Conservation (phyloP, 2,329 filamentous ascomycete genomes). For the Scopulariopsis brevicaulis region DNA sequence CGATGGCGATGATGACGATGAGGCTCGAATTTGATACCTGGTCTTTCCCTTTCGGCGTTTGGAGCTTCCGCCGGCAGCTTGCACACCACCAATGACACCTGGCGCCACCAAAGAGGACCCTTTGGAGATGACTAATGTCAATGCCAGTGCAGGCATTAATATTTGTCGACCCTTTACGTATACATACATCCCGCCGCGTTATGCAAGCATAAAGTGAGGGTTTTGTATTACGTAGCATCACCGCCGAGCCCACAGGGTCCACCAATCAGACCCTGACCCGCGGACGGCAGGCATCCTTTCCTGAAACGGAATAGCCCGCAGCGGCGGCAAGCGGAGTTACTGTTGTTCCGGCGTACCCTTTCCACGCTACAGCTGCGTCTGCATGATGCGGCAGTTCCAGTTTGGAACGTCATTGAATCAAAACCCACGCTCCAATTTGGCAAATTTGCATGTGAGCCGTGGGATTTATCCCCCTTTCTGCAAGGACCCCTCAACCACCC, state of each 20-base stretch:
- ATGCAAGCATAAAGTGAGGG: neutral
- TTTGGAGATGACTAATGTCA: neutral
- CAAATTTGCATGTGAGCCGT: neutral
- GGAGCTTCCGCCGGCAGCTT: neutral
- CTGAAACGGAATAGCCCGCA: neutral
- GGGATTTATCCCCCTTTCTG: neutral
- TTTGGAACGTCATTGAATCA: neutral
- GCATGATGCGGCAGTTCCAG: neutral
- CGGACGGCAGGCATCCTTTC: neutral
- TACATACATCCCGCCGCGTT: neutral
- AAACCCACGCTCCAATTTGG: neutral
- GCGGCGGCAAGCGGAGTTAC: neutral
- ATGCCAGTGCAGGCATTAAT: neutral
- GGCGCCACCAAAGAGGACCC: neutral
- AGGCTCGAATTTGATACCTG: neutral
- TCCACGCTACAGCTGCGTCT: neutral
- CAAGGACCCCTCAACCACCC: neutral
- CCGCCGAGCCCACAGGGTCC: neutral
- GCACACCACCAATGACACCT: neutral
- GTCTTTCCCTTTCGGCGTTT: neutral
- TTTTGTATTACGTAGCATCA: neutral
- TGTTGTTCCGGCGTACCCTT: neutral
- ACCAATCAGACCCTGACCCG: neutral
- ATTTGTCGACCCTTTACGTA: neutral
- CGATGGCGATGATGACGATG: neutral